Evolutionary conservation across 1,139 yeast species (phyloP).

Genomic region (Saccharomyces pastorianus): DNA sequence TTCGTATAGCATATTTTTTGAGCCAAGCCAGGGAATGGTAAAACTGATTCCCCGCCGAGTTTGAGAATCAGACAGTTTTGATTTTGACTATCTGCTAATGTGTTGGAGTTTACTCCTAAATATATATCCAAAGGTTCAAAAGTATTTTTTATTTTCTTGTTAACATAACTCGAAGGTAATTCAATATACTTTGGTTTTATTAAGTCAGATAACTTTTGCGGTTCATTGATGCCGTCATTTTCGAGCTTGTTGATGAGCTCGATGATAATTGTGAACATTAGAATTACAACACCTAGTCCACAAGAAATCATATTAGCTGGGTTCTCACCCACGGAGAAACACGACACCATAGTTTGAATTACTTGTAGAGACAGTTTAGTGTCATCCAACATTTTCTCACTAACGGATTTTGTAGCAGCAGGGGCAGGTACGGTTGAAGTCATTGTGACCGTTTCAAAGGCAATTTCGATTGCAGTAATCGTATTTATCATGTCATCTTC

Average conservation of each 20-base stretch:
- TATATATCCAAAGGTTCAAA: background rate
- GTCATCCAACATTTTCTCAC: background rate
- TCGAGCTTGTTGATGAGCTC: background rate
- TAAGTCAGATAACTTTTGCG: background rate
- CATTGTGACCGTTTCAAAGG: background rate
- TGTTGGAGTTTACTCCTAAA: background rate
- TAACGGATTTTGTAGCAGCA: background rate
- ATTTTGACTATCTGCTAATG: background rate
- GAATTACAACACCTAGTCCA: background rate
- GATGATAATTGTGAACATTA: background rate
- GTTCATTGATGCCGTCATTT: background rate
- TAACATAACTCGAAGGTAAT: background rate
- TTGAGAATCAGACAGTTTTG: background rate
- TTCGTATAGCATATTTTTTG: background rate
- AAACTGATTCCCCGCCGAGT: background rate
- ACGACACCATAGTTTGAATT: background rate
- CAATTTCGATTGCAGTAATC: background rate
- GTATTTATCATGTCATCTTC: background rate
- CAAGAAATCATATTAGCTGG: background rate
- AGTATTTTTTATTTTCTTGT: background rate
- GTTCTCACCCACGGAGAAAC: background rate
- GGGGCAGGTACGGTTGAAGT: background rate
- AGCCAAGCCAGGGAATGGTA: background rate
- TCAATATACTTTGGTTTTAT: background rate
- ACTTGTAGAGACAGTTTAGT: background rate